Evolutionary conservation across 257 asterid genomes (phyloP).

Genomic region (Solanum pimpinellifolium): DNA sequence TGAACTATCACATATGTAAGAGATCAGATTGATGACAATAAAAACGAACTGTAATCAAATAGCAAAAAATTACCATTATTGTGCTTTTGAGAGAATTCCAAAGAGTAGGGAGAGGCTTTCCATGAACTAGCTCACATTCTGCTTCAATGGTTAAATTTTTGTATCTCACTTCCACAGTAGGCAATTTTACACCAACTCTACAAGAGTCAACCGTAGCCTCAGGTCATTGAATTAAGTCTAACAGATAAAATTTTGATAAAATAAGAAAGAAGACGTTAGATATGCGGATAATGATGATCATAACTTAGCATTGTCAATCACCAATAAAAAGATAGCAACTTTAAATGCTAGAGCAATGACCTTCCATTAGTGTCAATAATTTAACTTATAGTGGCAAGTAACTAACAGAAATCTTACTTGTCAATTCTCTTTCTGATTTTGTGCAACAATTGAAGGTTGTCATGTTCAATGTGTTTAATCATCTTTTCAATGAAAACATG

Average conservation of each 20-base stretch:
- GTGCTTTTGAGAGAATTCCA: constrained; percentile 60
- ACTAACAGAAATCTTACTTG: constrained; percentile 14
- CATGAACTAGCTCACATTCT: constrained; percentile 57
- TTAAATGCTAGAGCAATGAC: background rate
- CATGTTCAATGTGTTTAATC: constrained; percentile 34
- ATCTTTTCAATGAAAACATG: constrained; percentile 35
- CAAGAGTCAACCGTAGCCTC: background rate
- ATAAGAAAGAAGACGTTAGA: background rate
- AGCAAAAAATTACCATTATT: constrained; percentile 19
- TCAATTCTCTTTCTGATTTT: constrained; percentile 37
- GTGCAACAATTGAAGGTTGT: constrained; percentile 31
- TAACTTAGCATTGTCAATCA: background rate
- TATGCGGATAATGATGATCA: background rate
- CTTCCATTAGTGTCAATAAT: background rate
- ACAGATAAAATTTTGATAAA: background rate
- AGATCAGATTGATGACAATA: background rate
- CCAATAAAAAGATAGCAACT: background rate
- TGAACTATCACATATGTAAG: background rate
- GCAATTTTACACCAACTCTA: constrained; percentile 53
- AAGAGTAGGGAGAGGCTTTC: constrained; percentile 64
- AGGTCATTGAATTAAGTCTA: background rate
- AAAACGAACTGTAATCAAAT: background rate
- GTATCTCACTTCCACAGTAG: constrained; percentile 57
- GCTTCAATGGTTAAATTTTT: constrained; percentile 37
- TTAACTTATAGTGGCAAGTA: background rate